Conservation (phyloP, 139 green algal genomes). For the Eudorina sp. region DNA sequence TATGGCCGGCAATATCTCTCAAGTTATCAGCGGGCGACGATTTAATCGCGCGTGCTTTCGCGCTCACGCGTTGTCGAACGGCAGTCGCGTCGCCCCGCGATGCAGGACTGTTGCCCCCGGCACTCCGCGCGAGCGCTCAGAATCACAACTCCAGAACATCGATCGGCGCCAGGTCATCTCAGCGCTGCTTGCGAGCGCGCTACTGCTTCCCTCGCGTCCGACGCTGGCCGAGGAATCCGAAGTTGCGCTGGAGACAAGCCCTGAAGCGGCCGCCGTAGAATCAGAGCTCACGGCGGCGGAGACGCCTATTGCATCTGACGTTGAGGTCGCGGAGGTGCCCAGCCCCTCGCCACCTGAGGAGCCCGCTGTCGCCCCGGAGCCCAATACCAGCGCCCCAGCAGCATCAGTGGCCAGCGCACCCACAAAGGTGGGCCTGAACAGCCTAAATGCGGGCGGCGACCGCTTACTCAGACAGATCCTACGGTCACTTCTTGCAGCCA, state of each 20-base stretch:
- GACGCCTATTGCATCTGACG: not conserved
- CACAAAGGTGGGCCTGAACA: not conserved
- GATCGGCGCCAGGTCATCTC: slow-evolving; percentile 2
- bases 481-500: too few relatives aligned
- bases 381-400: not conserved
- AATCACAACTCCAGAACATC: too few relatives aligned
- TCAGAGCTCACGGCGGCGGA: not conserved
- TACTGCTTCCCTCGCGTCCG: not conserved
- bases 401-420: not conserved
- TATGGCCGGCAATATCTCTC: too few relatives aligned
- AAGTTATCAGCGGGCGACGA: too few relatives aligned
- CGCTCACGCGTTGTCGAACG: not conserved
- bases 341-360: not conserved
- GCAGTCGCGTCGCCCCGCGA: too few relatives aligned
- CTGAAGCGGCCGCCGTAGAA: not conserved
- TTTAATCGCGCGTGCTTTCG: too few relatives aligned
- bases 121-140: too few relatives aligned
- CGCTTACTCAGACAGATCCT: too few relatives aligned
- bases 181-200: not conserved
- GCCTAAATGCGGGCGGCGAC: too few relatives aligned
- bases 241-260: not conserved
- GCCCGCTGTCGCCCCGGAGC: not conserved
- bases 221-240: not conserved
- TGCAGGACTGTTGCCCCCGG: not conserved
- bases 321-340: not conserved